These are phyloP conservation scores for Sambucus nigra DNA, from an alignment of 129 eudicot species.

Conservation along the genomic window DNA sequence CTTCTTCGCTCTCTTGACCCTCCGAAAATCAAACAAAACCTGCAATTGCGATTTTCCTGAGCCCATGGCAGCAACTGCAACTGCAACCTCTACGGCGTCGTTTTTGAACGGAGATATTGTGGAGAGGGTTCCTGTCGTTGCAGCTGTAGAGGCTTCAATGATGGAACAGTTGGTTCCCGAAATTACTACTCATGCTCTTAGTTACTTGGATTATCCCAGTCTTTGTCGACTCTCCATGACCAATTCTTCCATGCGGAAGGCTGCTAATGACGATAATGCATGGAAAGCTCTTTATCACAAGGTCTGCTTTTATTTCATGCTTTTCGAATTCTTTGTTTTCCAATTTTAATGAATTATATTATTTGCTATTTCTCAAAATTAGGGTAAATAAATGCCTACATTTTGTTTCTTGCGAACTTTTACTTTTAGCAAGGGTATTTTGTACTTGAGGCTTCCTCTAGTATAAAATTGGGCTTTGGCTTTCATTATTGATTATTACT, in stretches of 20 bases:
- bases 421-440: too few relatives aligned
- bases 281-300: conserved; percentile 95
- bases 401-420: too few relatives aligned
- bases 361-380: too few relatives aligned
- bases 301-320: conserved; percentile 27
- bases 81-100: conserved; percentile 28
- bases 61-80: conserved; percentile 20
- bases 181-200: conserved; percentile 84
- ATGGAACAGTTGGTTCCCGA: conserved; percentile 99
- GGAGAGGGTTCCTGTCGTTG: conserved; percentile 31
- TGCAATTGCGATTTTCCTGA: conserved; percentile 29
- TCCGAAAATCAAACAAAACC: conserved; percentile 6
- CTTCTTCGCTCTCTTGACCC: conserved; percentile 25
- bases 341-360: too few relatives aligned
- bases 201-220: conserved; percentile 89
- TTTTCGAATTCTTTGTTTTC: background rate
- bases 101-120: conserved; percentile 39
- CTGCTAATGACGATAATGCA: conserved; percentile 98
- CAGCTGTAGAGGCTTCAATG: conserved; percentile 71
- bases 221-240: conserved; percentile 90
- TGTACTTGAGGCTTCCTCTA: too few relatives aligned
- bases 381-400: too few relatives aligned
- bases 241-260: conserved; percentile 78
- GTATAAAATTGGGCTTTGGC: too few relatives aligned
- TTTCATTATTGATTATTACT: too few relatives aligned